Conservation (phyloP, 2,329 filamentous ascomycete genomes). For the Fusarium domesticum region DNA sequence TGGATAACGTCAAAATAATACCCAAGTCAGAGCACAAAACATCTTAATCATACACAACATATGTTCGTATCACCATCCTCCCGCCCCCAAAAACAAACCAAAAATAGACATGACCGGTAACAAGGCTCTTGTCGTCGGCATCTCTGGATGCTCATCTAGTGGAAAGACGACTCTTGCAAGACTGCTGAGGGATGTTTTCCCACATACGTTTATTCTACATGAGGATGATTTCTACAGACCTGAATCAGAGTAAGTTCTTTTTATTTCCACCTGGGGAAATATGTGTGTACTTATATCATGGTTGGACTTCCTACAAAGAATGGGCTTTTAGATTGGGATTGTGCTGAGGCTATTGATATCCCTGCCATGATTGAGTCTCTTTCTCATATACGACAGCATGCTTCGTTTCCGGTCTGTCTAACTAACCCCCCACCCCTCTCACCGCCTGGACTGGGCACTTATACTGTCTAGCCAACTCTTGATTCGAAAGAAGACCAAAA, state of each 20-base stretch:
- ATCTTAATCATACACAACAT: no score
- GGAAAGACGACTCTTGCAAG: slow-evolving; percentile 94
- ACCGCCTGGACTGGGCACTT: not conserved
- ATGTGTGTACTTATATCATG: not conserved
- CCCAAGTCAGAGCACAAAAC: no score
- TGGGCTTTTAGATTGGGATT: slow-evolving; percentile 87
- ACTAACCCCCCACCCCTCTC: not conserved
- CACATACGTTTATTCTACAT: slow-evolving; percentile 77
- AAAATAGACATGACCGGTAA: slow-evolving; percentile 38
- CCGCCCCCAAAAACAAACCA: no score
- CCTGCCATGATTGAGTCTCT: slow-evolving; percentile 65
- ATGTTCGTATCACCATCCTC: slow-evolving; percentile 3
- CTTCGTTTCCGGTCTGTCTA: slow-evolving; percentile 57
- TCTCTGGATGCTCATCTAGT: slow-evolving; percentile 87
- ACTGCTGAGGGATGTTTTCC: slow-evolving; percentile 78
- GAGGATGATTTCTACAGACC: slow-evolving; percentile 94
- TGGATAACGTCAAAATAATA: no score
- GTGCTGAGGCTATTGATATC: slow-evolving; percentile 73
- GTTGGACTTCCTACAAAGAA: slow-evolving; percentile 51
- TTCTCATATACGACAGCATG: slow-evolving; percentile 65
- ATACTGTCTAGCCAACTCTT: slow-evolving; percentile 27
- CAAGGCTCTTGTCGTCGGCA: slow-evolving; percentile 66
- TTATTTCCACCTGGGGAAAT: not conserved
- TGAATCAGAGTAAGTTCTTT: slow-evolving; percentile 61
- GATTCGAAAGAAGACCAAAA: slow-evolving; percentile 57